These are phyloP conservation scores for Fusarium sarcochroum DNA, from an alignment of 2,329 filamentous ascomycete species.

Conservation along the genomic window DNA sequence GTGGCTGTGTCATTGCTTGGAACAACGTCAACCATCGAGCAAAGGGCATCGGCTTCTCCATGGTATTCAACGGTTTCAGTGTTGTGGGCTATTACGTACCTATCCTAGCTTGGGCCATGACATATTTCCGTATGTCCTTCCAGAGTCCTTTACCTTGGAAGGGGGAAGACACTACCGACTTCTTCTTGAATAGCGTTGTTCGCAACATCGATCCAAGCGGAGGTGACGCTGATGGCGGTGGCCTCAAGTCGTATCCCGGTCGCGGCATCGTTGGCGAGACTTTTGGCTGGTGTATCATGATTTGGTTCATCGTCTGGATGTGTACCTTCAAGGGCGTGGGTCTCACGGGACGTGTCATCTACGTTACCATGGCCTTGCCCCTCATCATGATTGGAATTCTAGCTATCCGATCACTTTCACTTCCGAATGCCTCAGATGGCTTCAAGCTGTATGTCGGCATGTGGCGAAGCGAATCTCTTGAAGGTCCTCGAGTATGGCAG, in stretches of 20 bases:
- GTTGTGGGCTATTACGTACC: conserved; percentile 68
- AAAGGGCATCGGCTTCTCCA: conserved; percentile 65
- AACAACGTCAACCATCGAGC: conserved; percentile 63
- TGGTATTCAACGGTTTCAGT: conserved; percentile 64
- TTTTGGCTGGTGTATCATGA: conserved; percentile 67
- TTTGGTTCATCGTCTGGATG: conserved; percentile 70
- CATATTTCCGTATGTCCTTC: conserved; percentile 68
- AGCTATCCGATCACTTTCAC: conserved; percentile 63
- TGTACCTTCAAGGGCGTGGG: conserved; percentile 70
- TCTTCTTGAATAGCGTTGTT: conserved; percentile 54
- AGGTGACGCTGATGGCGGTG: conserved; percentile 1
- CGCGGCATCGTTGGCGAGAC: conserved; percentile 64
- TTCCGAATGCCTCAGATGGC: conserved; percentile 65
- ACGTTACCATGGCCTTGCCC: conserved; percentile 69
- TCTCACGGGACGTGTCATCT: conserved; percentile 67
- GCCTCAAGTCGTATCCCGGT: conserved; percentile 55
- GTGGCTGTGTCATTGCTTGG: conserved; percentile 64
- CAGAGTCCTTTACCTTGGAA: conserved; percentile 66
- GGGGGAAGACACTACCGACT: conserved; percentile 17
- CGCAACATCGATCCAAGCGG: conserved; percentile 21
- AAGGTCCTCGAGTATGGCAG: conserved; percentile 59
- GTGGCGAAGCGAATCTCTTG: conserved; percentile 61
- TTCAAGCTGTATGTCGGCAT: conserved; percentile 57
- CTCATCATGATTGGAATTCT: conserved; percentile 67
- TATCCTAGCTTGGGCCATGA: conserved; percentile 69